Percentiles rank a stretch among this genome's conserved stretches.
phyloP scores from a whole-genome alignment of 140 eudicot genomes.

The Ambrosia hybrid region DNA sequence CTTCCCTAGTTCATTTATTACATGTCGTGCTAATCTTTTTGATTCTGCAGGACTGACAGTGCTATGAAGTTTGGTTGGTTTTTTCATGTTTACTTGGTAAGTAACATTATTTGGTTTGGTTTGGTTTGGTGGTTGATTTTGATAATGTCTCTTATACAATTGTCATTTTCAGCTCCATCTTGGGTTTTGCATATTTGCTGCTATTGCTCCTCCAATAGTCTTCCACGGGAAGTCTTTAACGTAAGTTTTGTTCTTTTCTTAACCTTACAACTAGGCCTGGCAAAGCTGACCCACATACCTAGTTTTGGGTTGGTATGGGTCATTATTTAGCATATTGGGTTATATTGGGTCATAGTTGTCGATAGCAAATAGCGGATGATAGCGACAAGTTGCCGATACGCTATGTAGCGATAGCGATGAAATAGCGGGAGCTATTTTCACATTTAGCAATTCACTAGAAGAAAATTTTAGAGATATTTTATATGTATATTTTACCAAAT shows the following conservation, averaged over 20 bases:
- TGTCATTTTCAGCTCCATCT: constrained; percentile 66
- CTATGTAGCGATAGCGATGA: too few species aligned
- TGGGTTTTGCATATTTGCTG: constrained; percentile 84
- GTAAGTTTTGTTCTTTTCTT: constrained; percentile 45
- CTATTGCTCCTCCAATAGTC: constrained; percentile 88
- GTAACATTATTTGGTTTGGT: not conserved
- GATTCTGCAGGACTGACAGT: constrained; percentile 80
- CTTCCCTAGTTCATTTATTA: not conserved
- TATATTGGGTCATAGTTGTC: too few species aligned
- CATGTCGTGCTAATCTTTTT: constrained; percentile 9
- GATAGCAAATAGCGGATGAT: too few species aligned
- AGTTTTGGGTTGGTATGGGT: too few species aligned
- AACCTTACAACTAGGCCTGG: not conserved
- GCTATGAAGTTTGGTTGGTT: constrained; percentile 87
- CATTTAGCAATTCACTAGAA: too few species aligned
- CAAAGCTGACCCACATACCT: too few species aligned
- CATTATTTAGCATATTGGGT: too few species aligned
- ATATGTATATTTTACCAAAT: too few species aligned
- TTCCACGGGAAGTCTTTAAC: constrained; percentile 83
- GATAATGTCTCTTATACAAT: constrained; percentile 2
- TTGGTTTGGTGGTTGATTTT: constrained; percentile 11
- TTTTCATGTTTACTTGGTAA: constrained; percentile 81
- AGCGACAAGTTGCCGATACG: too few species aligned
- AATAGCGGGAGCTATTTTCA: too few species aligned
- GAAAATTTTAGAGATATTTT: too few species aligned